These are phyloP conservation scores for Fusarium nelsonii DNA, from an alignment of 2,329 filamentous ascomycete species.

Conservation along the genomic window DNA sequence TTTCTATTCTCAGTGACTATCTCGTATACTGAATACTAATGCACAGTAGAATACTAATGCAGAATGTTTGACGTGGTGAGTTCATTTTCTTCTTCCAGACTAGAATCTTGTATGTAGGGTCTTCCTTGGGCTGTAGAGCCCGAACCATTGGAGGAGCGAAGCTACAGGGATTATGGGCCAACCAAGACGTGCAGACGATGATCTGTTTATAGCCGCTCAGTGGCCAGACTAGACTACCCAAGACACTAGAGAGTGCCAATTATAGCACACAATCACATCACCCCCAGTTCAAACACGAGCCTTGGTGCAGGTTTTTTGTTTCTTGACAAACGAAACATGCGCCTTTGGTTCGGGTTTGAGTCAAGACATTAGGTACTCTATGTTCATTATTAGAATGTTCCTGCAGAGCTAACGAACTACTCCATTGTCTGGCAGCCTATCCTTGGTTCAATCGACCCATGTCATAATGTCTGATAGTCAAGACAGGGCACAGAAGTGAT, in stretches of 20 bases:
- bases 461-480: not conserved
- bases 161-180: slow-evolving; percentile 30
- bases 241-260: slow-evolving; percentile 18
- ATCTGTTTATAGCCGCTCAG: slow-evolving; percentile 34
- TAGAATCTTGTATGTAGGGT: not conserved
- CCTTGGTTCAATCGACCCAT: not conserved
- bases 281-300: slow-evolving; percentile 31
- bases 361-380: slow-evolving; percentile 10
- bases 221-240: slow-evolving; percentile 6
- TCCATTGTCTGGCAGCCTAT: slow-evolving; percentile 13
- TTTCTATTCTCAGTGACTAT: slow-evolving; percentile 20
- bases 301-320: slow-evolving; percentile 11
- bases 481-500: not conserved
- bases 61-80: slow-evolving; percentile 26
- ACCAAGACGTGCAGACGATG: slow-evolving; percentile 8
- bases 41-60: slow-evolving; percentile 20
- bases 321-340: slow-evolving; percentile 3
- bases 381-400: slow-evolving; percentile 29
- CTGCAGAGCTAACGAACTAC: slow-evolving; percentile 1
- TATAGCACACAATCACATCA: slow-evolving; percentile 34
- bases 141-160: slow-evolving; percentile 17
- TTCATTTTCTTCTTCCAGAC: slow-evolving; percentile 2
- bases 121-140: slow-evolving; percentile 1
- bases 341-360: not conserved
- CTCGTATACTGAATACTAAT: slow-evolving; percentile 25